A percentile compares a stretch with the other conserved stretches of the same genome.
These are phyloP conservation scores for Hericium coralloides DNA, from an alignment of 768 basidiomycete genomes.

Conservation along the genomic window DNA sequence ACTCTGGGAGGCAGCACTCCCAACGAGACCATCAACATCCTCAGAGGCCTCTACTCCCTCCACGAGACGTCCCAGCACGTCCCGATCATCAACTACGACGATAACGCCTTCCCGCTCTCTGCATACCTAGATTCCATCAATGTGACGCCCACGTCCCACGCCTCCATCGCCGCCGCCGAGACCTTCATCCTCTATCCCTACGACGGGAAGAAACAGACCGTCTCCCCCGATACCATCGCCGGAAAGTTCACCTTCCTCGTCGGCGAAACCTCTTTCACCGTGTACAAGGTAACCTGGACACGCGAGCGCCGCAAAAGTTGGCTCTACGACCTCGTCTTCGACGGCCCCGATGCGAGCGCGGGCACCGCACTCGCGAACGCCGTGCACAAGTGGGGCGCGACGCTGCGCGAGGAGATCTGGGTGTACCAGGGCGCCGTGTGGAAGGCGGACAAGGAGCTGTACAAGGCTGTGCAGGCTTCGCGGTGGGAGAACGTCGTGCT, in stretches of 20 bases:
- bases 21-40: neutral
- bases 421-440: conserved; percentile 29
- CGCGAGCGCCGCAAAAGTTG: neutral
- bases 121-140: neutral
- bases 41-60: neutral
- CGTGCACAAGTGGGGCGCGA: conserved; percentile 7
- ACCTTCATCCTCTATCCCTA: neutral
- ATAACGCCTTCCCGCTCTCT: neutral
- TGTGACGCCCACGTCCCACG: neutral
- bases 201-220: neutral
- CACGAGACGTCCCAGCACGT: neutral
- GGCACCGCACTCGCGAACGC: neutral
- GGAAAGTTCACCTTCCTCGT: neutral
- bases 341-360: neutral
- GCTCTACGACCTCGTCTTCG: neutral
- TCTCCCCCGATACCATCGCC: neutral
- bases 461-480: conserved; percentile 19
- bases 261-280: neutral
- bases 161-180: neutral
- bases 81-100: neutral
- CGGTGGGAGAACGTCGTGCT: conserved; percentile 28
- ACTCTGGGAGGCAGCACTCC: neutral
- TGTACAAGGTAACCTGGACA: neutral
- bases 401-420: conserved; percentile 23
- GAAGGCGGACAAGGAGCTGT: conserved; percentile 20